A percentile compares a stretch with the other conserved stretches of the same genome.
phyloP scores from a whole-genome alignment of 129 eudicot genomes.

The Pulicaria dysenterica region DNA sequence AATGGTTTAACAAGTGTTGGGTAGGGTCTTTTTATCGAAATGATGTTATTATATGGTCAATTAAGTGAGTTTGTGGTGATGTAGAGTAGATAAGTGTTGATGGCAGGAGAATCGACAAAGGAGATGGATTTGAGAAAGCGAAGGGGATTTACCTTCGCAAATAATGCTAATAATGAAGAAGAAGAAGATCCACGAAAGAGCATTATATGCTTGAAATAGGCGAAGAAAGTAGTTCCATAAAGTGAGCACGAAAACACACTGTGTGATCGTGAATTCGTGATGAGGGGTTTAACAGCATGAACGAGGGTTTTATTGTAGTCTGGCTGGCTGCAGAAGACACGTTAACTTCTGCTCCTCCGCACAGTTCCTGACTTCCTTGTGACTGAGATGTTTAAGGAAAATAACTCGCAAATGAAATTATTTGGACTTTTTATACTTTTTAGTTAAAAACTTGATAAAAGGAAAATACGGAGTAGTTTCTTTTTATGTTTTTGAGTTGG shows the following conservation, averaged over 20 bases:
- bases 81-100: constrained; percentile 31
- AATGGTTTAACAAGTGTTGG: constrained; percentile 39
- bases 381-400: too few species aligned
- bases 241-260: not conserved
- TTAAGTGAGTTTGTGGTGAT: constrained; percentile 28
- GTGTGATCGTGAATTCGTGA: not conserved
- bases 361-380: too few species aligned
- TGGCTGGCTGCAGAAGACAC: not conserved
- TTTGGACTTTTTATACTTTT: too few species aligned
- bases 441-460: too few species aligned
- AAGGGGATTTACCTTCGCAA: constrained; percentile 34
- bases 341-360: not conserved
- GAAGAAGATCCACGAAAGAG: constrained; percentile 23
- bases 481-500: too few species aligned
- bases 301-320: constrained; percentile 22
- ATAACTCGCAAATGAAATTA: too few species aligned
- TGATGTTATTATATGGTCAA: constrained; percentile 41
- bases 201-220: constrained; percentile 28
- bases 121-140: constrained; percentile 38
- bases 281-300: constrained; percentile 18
- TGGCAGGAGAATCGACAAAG: not conserved
- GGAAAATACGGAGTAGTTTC: too few species aligned
- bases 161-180: constrained; percentile 11
- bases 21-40: constrained; percentile 41
- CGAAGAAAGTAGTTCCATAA: constrained; percentile 27